Evolutionary conservation across 2,329 filamentous ascomycete species (phyloP), one percentile per base, ranked within the genome.

Genomic region (Ophiostoma sp.): DNA sequence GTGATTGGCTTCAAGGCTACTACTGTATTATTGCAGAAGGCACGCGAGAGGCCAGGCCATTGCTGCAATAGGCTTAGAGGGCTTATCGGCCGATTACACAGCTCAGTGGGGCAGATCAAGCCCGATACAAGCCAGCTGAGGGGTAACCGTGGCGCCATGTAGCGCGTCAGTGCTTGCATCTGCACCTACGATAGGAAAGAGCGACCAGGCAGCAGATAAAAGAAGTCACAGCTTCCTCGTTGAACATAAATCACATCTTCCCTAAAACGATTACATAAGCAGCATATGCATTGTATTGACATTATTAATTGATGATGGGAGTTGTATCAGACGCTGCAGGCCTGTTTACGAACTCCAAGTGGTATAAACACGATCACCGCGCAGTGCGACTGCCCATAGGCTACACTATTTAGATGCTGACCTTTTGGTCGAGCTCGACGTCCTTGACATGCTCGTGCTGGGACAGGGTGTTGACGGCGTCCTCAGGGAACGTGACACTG

Each of bases 401-500:
- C 20, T 57, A n/a, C n/a, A 57, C 4, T 8, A 8, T 27, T 84
- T 94, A 90, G 8, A 86, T 95, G 76, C 75, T 88, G 72, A 96
- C 87, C 76, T 86, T 83, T 67, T 83, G 80, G 79, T 97, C 93
- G 71, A 80, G 76, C 85, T 98, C 94, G 71, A 97, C 90, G 64
- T 76, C 76, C 76, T 93, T 85, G 78, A 97, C 83, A 77, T 93
- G 85, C 73, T 92, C 87, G 81, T 90, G 86, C 72, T 81, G 83
- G 75, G 89, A 82, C 72, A 97, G 84, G 5, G 89, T 86, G 52
- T 80, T 80, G 71, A 96, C 82, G 20, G 85, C 81, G 77, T 90
- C 91, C 15, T 88, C 83, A 36, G 88, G 87, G 79, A 91, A 92
- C 71, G 86, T 83, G 76, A 93, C 93, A 68, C 94, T 97, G 72